phyloP scores from a whole-genome alignment of 1,139 yeast genomes.

The Debaryomyces coudertii region DNA sequence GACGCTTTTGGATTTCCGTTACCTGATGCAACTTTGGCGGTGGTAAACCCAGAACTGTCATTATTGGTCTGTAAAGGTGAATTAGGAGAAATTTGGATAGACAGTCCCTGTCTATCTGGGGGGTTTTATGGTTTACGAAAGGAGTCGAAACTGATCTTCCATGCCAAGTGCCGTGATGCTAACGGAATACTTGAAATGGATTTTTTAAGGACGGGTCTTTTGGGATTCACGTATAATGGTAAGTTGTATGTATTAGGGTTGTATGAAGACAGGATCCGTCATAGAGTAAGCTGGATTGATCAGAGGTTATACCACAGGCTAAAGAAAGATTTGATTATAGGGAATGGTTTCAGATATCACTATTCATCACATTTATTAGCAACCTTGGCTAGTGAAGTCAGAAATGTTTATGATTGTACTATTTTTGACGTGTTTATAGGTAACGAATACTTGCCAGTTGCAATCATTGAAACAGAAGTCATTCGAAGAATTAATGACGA shows the following conservation, averaged over 20 bases:
- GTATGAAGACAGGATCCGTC: constrained; percentile 90
- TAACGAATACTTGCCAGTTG: constrained; percentile 83
- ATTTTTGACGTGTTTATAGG: constrained; percentile 88
- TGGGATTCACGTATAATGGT: constrained; percentile 87
- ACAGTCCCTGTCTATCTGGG: constrained; percentile 83
- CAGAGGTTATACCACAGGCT: constrained; percentile 41
- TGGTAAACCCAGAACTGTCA: constrained; percentile 90
- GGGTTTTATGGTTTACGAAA: constrained; percentile 77
- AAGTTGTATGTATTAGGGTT: constrained; percentile 86
- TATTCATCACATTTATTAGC: constrained; percentile 83
- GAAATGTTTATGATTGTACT: constrained; percentile 85
- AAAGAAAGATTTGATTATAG: constrained; percentile 36
- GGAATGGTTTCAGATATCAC: constrained; percentile 61
- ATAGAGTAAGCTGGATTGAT: constrained; percentile 67
- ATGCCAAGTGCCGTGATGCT: constrained; percentile 76
- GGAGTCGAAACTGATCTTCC: constrained; percentile 78
- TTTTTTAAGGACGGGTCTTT: constrained; percentile 84
- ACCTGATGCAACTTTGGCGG: constrained; percentile 91
- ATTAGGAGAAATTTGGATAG: constrained; percentile 98
- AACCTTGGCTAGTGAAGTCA: constrained; percentile 79
- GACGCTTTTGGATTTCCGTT: constrained; percentile 94
- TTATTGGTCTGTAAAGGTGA: constrained; percentile 68
- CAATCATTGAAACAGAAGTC: constrained; percentile 82
- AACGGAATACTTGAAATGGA: constrained; percentile 71
- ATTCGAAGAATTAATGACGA: constrained; percentile 48